A percentile compares a stretch with the other conserved stretches of the same genome.
These are phyloP conservation scores for Thalassiosira hispida DNA, from an alignment of 352 stramenopile genomes.

Conservation along the genomic window DNA sequence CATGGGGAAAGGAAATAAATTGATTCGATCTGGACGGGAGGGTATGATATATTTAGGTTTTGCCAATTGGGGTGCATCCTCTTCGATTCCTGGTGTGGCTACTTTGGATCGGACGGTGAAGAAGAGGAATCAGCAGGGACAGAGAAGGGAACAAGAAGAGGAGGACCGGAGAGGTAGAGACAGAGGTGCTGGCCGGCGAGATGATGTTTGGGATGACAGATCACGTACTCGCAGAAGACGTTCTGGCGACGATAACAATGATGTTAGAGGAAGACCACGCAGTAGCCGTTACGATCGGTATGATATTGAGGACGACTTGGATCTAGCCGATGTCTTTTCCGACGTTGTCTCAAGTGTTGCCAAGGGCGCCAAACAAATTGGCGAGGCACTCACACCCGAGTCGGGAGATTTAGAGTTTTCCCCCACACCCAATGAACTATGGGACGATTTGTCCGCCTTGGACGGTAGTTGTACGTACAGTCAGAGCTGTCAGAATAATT, in stretches of 20 bases:
- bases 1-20: slow-evolving; percentile 59
- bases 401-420: slow-evolving; percentile 74
- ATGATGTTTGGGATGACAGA: slow-evolving; percentile 51
- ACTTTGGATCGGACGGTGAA: slow-evolving; percentile 51
- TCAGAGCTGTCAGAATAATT: slow-evolving; percentile 67
- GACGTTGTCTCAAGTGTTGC: slow-evolving; percentile 46
- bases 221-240: slow-evolving; percentile 24
- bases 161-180: slow-evolving; percentile 12
- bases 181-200: slow-evolving; percentile 24
- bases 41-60: slow-evolving; percentile 67
- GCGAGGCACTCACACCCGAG: slow-evolving; percentile 59
- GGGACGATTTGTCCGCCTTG: slow-evolving; percentile 56
- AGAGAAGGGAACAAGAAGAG: slow-evolving; percentile 23
- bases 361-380: slow-evolving; percentile 49
- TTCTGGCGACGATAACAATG: slow-evolving; percentile 27
- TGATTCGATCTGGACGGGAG: slow-evolving; percentile 53
- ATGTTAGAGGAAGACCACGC: slow-evolving; percentile 16
- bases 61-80: slow-evolving; percentile 73
- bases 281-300: slow-evolving; percentile 28
- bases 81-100: slow-evolving; percentile 68
- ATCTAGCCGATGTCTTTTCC: slow-evolving; percentile 50
- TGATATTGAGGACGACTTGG: slow-evolving; percentile 50
- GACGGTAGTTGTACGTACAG: slow-evolving; percentile 36
- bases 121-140: slow-evolving; percentile 47
- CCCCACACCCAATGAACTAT: slow-evolving; percentile 72